These are phyloP conservation scores for Eucommia ulmoides DNA, from an alignment of 257 asterid species.

Conservation along the genomic window DNA sequence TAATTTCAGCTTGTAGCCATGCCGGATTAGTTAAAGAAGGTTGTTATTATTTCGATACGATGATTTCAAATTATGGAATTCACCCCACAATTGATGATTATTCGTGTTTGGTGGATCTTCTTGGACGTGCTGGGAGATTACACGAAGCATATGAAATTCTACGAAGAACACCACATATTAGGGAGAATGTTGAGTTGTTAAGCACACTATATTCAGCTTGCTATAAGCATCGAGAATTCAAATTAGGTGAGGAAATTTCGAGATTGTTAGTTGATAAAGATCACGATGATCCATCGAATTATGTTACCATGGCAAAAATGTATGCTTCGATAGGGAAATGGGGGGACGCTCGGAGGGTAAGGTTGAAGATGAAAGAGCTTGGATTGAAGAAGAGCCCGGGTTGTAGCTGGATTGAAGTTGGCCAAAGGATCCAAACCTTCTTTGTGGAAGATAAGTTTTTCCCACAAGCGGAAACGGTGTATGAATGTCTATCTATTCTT, in stretches of 20 bases:
- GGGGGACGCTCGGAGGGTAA: slow-evolving; percentile 39
- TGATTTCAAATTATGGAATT: slow-evolving; percentile 33
- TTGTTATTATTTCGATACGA: slow-evolving; percentile 28
- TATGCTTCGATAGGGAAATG: slow-evolving; percentile 43
- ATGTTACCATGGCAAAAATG: slow-evolving; percentile 51
- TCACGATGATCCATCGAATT: slow-evolving; percentile 43
- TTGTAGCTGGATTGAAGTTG: slow-evolving; percentile 72
- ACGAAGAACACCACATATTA: slow-evolving; percentile 22
- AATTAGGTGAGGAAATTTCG: slow-evolving; percentile 49
- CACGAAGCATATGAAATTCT: slow-evolving; percentile 50
- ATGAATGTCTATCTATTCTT: slow-evolving; percentile 36
- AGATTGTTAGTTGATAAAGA: slow-evolving; percentile 35
- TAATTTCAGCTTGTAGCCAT: slow-evolving; percentile 76
- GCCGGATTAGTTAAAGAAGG: slow-evolving; percentile 70
- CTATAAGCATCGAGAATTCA: slow-evolving; percentile 37
- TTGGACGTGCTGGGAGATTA: slow-evolving; percentile 61
- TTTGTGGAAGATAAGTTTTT: slow-evolving; percentile 38
- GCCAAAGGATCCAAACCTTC: slow-evolving; percentile 37
- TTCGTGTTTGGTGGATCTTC: slow-evolving; percentile 61
- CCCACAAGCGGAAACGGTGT: slow-evolving; percentile 28
- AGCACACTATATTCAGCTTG: slow-evolving; percentile 62
- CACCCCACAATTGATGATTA: slow-evolving; percentile 53
- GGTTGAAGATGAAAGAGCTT: slow-evolving; percentile 51
- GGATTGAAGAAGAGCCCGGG: slow-evolving; percentile 59
- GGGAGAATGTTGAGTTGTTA: slow-evolving; percentile 41